Conservation (phyloP, 495 filamentous ascomycete genomes). For the Trichoderma gamsii region DNA sequence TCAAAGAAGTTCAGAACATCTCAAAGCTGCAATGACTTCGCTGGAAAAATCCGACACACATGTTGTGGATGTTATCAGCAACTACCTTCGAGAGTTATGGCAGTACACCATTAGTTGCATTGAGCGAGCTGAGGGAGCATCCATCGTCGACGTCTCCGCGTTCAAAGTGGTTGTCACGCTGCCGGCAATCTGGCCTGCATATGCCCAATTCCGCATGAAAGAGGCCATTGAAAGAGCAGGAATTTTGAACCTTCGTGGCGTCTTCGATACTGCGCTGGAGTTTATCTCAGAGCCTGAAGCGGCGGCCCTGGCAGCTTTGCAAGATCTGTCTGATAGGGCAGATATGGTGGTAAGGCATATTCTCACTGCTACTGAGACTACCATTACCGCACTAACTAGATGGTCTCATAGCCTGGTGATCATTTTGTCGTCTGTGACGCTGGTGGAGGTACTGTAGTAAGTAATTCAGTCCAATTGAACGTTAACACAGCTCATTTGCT, state of each 20-base stretch:
- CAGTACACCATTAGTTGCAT: slow-evolving; percentile 18
- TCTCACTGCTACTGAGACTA: not conserved
- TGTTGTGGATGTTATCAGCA: slow-evolving; percentile 20
- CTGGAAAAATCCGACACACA: slow-evolving; percentile 19
- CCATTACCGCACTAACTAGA: not conserved
- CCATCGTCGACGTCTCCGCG: slow-evolving; percentile 12
- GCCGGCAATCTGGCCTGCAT: slow-evolving; percentile 28
- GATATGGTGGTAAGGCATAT: not conserved
- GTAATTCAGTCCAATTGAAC: not conserved
- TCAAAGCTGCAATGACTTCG: slow-evolving; percentile 16
- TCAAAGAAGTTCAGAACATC: slow-evolving; percentile 15
- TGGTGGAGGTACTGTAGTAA: slow-evolving; percentile 24
- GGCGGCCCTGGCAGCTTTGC: slow-evolving; percentile 22
- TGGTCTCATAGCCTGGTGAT: slow-evolving; percentile 18
- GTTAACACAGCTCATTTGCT: not conserved
- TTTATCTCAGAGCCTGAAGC: slow-evolving; percentile 29
- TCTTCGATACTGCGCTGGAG: slow-evolving; percentile 16
- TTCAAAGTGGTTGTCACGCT: slow-evolving; percentile 27
- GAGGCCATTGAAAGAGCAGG: slow-evolving; percentile 20
- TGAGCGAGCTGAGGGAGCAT: slow-evolving; percentile 15
- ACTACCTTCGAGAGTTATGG: slow-evolving; percentile 28
- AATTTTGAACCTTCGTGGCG: slow-evolving; percentile 18
- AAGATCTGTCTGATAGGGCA: slow-evolving; percentile 18
- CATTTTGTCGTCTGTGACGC: slow-evolving; percentile 23
- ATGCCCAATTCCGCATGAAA: slow-evolving; percentile 21